Percentiles rank a stretch among this genome's conserved stretches.
Evolutionary conservation across 2,329 filamentous ascomycete genomes (phyloP).

Genomic region (Periconia sp.): DNA sequence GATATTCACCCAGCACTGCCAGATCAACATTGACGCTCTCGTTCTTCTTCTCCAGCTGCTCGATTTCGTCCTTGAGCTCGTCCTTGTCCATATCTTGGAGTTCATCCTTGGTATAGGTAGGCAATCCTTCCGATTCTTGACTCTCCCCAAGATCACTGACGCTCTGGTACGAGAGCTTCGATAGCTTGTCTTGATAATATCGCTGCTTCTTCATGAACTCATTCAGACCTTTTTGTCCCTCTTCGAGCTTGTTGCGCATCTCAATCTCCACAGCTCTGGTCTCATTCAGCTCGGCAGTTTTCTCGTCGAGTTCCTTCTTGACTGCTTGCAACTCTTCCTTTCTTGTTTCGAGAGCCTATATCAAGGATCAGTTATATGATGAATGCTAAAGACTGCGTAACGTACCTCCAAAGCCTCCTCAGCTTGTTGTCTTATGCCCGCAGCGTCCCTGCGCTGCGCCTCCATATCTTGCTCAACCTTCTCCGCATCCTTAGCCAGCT

Average conservation of each 20-base stretch:
- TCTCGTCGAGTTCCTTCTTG: slow-evolving; percentile 85
- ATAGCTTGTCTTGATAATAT: slow-evolving; percentile 89
- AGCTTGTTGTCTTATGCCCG: slow-evolving; percentile 70
- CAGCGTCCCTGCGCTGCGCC: slow-evolving; percentile 74
- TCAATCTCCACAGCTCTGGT: slow-evolving; percentile 91
- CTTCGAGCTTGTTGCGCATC: slow-evolving; percentile 97
- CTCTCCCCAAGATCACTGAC: slow-evolving; percentile 63
- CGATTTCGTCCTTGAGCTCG: slow-evolving; percentile 65
- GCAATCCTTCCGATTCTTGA: slow-evolving; percentile 55
- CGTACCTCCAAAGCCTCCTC: slow-evolving; percentile 72
- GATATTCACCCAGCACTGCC: slow-evolving; percentile 84
- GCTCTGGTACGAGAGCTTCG: slow-evolving; percentile 81
- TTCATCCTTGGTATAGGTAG: slow-evolving; percentile 75
- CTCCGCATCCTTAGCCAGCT: slow-evolving; percentile 71
- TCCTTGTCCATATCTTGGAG: slow-evolving; percentile 65
- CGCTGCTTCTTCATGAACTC: slow-evolving; percentile 83
- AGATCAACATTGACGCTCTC: slow-evolving; percentile 87
- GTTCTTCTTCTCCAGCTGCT: slow-evolving; percentile 70
- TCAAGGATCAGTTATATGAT: slow-evolving; percentile 40
- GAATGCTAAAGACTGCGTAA: slow-evolving; percentile 33
- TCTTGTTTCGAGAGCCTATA: slow-evolving; percentile 66
- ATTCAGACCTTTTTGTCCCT: slow-evolving; percentile 83
- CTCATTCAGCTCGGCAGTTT: slow-evolving; percentile 81
- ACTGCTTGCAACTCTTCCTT: slow-evolving; percentile 77
- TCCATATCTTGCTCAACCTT: slow-evolving; percentile 77